Conservation (phyloP, 495 filamentous ascomycete genomes). For the Lindgomyces ingoldianus region DNA sequence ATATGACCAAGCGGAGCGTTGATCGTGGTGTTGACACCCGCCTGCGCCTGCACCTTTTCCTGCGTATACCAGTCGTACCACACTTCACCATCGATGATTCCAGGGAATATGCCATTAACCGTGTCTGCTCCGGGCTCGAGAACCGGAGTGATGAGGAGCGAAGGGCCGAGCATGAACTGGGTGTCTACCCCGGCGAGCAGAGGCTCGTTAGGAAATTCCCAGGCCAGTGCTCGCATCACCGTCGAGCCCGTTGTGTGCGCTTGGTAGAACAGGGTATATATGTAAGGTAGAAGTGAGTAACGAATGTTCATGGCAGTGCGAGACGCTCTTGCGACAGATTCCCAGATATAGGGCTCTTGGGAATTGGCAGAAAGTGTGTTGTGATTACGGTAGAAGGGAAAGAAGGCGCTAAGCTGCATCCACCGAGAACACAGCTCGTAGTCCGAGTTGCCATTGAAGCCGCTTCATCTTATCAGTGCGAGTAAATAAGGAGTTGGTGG, state of each 20-base stretch:
- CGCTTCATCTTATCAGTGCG: constrained; percentile 62
- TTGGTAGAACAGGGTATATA: constrained; percentile 76
- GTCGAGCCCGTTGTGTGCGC: constrained; percentile 70
- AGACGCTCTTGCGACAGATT: constrained; percentile 64
- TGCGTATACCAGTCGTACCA: constrained; percentile 88
- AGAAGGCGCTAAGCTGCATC: constrained; percentile 86
- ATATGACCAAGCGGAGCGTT: constrained; percentile 76
- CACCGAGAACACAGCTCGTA: constrained; percentile 79
- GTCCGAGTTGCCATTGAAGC: constrained; percentile 71
- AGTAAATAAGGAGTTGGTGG: constrained; percentile 40
- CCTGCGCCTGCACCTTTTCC: constrained; percentile 52
- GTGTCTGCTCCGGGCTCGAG: constrained; percentile 64
- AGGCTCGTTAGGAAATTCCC: constrained; percentile 82
- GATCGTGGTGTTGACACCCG: constrained; percentile 71
- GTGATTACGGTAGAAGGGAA: constrained; percentile 88
- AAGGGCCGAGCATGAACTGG: constrained; percentile 76
- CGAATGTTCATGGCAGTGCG: constrained; percentile 72
- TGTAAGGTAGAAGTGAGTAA: constrained; percentile 73
- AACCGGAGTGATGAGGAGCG: constrained; percentile 72
- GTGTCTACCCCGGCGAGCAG: constrained; percentile 65
- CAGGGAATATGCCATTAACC: constrained; percentile 79
- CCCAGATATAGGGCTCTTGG: constrained; percentile 80
- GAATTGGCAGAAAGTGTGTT: constrained; percentile 62
- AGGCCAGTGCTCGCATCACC: constrained; percentile 77
- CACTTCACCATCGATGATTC: constrained; percentile 59